Conservation (phyloP, 306 rosid species). For the Citrullus mucosospermus region DNA sequence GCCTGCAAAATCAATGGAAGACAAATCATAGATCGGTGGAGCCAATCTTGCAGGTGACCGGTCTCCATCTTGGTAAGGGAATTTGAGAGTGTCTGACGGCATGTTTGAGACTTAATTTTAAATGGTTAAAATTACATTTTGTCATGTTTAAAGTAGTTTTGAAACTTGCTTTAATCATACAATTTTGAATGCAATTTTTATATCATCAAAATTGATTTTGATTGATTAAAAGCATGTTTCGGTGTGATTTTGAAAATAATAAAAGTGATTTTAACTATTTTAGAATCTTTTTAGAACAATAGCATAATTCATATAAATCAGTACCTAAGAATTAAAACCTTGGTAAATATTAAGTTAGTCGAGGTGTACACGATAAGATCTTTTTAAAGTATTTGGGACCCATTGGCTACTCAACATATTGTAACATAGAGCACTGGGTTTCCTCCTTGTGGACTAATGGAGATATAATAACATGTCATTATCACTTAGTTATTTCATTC, state of each 20-base stretch:
- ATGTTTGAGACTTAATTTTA: too few species aligned
- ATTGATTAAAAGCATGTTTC: too few species aligned
- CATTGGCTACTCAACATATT: neutral
- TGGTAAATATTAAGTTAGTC: neutral
- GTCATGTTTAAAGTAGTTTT: too few species aligned
- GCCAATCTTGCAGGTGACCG: neutral
- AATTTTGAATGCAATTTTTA: too few species aligned
- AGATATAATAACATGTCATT: neutral
- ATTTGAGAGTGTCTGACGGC: neutral
- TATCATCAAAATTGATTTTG: too few species aligned
- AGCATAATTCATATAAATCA: neutral
- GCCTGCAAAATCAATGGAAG: neutral
- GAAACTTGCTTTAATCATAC: too few species aligned
- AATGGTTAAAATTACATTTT: too few species aligned
- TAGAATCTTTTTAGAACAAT: neutral
- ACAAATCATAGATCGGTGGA: neutral
- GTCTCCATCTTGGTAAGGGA: neutral
- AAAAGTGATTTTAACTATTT: too few species aligned
- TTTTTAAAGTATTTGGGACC: neutral
- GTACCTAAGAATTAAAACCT: neutral
- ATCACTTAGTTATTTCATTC: neutral
- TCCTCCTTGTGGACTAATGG: neutral
- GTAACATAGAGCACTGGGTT: neutral
- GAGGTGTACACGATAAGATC: neutral
- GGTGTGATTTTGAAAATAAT: too few species aligned